A percentile compares a stretch with the other conserved stretches of the same genome.
phyloP scores from a whole-genome alignment of 176 grass and related monocot genomes.

The Oryza nivara region DNA sequence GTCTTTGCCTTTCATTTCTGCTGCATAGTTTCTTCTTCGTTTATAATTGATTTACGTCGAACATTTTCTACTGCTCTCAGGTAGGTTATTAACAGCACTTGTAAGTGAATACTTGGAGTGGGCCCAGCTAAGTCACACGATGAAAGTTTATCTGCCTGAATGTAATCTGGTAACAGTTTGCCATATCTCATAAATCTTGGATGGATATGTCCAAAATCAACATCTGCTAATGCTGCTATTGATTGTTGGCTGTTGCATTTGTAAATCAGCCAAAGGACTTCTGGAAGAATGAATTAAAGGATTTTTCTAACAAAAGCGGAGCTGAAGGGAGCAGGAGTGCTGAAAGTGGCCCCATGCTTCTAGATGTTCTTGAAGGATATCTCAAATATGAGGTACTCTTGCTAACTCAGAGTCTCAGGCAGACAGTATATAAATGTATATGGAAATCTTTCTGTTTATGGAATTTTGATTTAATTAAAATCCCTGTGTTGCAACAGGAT shows the following conservation, averaged over 20 bases:
- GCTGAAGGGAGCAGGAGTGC: constrained; percentile 65
- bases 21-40: constrained; percentile 9
- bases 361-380: constrained; percentile 96
- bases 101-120: constrained; percentile 92
- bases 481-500: too few species aligned
- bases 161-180: constrained; percentile 83
- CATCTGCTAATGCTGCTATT: constrained; percentile 34
- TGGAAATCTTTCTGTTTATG: constrained; percentile 13
- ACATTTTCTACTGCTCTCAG: constrained; percentile 54
- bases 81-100: constrained; percentile 84
- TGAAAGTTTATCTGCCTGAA: constrained; percentile 94
- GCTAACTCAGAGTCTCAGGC: background rate
- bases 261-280: constrained; percentile 78
- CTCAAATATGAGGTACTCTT: constrained; percentile 93
- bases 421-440: background rate
- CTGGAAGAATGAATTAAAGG: constrained; percentile 85
- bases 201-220: background rate
- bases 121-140: constrained; percentile 85
- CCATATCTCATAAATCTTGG: constrained; percentile 13
- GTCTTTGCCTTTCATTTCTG: constrained; percentile 8
- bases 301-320: constrained; percentile 75
- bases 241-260: background rate
- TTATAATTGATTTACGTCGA: constrained; percentile 29
- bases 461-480: background rate
- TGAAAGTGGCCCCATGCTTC: constrained; percentile 83